phyloP scores from a whole-genome alignment of 768 basidiomycete genomes.

The Phallus indusiatus region DNA sequence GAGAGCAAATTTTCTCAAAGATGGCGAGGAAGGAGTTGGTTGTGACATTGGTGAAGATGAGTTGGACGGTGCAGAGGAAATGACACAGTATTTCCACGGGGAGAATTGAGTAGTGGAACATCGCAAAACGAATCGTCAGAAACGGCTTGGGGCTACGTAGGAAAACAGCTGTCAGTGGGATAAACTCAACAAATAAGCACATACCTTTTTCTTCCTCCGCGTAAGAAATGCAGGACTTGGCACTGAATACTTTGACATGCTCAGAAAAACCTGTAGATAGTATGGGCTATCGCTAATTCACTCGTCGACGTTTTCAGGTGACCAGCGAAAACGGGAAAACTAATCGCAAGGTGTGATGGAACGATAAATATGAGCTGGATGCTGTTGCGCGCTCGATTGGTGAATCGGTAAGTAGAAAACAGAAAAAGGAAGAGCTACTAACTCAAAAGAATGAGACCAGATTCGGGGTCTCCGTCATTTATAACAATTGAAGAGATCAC shows the following conservation, averaged over 20 bases:
- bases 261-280: not conserved
- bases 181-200: not conserved
- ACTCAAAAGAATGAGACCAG: no score
- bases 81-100: not conserved
- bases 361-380: no score
- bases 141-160: not conserved
- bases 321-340: no score
- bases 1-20: not conserved
- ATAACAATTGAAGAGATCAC: no score
- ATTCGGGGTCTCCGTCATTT: no score
- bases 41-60: not conserved
- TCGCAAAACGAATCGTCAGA: not conserved
- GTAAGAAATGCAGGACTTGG: not conserved
- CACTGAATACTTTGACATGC: not conserved
- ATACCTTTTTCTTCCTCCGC: not conserved
- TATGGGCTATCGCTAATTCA: no score
- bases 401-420: no score
- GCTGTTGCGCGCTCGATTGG: no score
- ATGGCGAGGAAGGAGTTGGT: not conserved
- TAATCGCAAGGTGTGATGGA: no score
- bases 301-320: no score
- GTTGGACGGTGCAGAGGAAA: not conserved
- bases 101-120: not conserved
- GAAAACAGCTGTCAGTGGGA: not conserved
- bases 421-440: no score